Base-by-base conservation (phyloP, 495 filamentous ascomycete species). In the Neurospora pannonica region DNA sequence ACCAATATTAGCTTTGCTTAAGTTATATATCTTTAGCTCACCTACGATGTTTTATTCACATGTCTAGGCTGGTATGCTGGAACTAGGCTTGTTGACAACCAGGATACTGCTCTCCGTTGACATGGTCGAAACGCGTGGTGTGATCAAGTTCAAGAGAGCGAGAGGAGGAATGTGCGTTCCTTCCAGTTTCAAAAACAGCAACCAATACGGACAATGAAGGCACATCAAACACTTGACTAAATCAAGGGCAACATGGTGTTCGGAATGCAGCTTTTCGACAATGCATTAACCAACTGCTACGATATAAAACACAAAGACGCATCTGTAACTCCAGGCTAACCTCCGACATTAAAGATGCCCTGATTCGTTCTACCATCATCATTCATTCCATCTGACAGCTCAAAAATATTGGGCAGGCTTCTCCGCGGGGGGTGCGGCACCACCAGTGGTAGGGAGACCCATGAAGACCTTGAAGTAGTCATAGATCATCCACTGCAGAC, bases 401-500 rank as follows among this genome's bases (percentile, higher is more conserved):
- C 11, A 60, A 60, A 24, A 28, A 4, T 60, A 24, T 24, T 31
- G 21, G 11, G 11, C 24, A 7, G 48, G 21, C 79, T 82, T 76
- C 78, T 83, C 75, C 73, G 81, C 79, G 1, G 82, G 80, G 4
- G 83, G 82, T 17, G 79, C 81, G 13, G 79, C 69, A 6, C 88
- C 88, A 71, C 88, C 88, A 0, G 88, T 90, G 10, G 89, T 90
- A 11, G 89, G 88, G 54, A 90, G 82, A 7, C 95, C 95, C 89
- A 97, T 93, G 77, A 92, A 94, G 80, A 98, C 92, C 90, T 98
- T 98, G 88, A 97, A 97, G 71, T 91, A 94, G 79, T 98, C 90
- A 83, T 95, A 97, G 80, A 95, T 93, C 91, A 94, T 93, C 93
- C 93, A 97, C 85, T 97, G 94, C 71, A 90, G 77, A 78, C 92